These are phyloP conservation scores for Russula virescens DNA, from an alignment of 768 basidiomycete genomes.

Conservation along the genomic window DNA sequence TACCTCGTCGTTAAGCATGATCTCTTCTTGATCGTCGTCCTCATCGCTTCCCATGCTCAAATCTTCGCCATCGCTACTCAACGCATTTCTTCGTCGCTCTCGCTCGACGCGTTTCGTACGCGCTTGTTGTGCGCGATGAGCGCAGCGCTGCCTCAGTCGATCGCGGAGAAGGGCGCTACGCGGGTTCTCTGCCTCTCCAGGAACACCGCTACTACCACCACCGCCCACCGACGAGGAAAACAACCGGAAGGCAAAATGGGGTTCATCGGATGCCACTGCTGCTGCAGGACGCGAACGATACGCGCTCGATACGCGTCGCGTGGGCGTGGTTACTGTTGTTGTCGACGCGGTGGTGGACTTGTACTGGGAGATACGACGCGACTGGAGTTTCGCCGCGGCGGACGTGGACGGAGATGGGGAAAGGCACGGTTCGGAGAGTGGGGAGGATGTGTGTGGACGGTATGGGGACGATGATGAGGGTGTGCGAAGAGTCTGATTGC, in stretches of 20 bases:
- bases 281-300: slow-evolving; percentile 9
- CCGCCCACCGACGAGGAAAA: background rate
- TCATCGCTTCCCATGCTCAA: slow-evolving; percentile 22
- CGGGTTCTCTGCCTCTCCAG: slow-evolving; percentile 13
- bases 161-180: slow-evolving; percentile 26
- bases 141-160: slow-evolving; percentile 26
- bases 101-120: slow-evolving; percentile 22
- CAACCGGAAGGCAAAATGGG: background rate
- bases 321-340: background rate
- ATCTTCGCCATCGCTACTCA: slow-evolving; percentile 28
- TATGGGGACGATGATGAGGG: slow-evolving; percentile 16
- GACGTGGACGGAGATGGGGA: slow-evolving; percentile 17
- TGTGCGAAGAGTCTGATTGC: slow-evolving; percentile 8
- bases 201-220: too few species aligned
- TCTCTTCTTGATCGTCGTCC: slow-evolving; percentile 20
- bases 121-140: slow-evolving; percentile 24
- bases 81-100: slow-evolving; percentile 7
- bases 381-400: slow-evolving; percentile 12
- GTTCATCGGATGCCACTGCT: background rate
- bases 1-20: slow-evolving; percentile 28
- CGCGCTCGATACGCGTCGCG: slow-evolving; percentile 16
- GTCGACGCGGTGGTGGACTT: slow-evolving; percentile 5
- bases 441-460: slow-evolving; percentile 20
- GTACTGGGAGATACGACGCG: slow-evolving; percentile 22
- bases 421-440: slow-evolving; percentile 12